Conservation (phyloP, 1,284 basidiomycete genomes). For the Fomitiporia mediterranea region DNA sequence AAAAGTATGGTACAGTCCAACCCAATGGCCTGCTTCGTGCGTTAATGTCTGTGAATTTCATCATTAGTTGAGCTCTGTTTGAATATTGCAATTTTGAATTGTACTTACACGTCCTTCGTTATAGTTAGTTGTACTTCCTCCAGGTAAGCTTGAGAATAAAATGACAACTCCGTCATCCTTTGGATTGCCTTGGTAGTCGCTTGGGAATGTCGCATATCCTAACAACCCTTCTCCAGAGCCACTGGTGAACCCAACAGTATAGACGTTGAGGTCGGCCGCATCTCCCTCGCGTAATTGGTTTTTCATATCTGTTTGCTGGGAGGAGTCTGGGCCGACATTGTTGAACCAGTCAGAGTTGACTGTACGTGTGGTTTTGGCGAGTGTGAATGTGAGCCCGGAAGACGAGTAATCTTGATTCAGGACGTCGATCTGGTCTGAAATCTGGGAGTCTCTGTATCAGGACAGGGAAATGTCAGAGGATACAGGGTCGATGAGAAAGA, state of each 20-base stretch:
- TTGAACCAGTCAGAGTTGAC: conserved; percentile 37
- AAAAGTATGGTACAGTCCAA: conserved; percentile 40
- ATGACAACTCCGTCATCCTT: conserved; percentile 39
- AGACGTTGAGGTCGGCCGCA: conserved; percentile 33
- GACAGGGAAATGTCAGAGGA: conserved; percentile 26
- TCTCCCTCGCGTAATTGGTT: conserved; percentile 29
- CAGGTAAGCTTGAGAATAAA: conserved; percentile 36
- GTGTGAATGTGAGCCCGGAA: conserved; percentile 39
- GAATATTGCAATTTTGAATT: conserved; percentile 29
- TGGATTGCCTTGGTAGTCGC: conserved; percentile 30
- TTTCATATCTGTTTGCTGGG: conserved; percentile 32
- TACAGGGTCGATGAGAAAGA: not conserved
- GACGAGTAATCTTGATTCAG: conserved; percentile 43
- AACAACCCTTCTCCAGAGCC: conserved; percentile 31
- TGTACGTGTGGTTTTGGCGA: conserved; percentile 34
- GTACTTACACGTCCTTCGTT: conserved; percentile 37
- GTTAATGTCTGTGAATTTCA: conserved; percentile 29
- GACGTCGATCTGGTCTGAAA: conserved; percentile 39
- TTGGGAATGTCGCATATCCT: conserved; percentile 40
- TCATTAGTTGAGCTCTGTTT: conserved; percentile 7
- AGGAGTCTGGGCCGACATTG: conserved; percentile 30
- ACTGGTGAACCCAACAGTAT: conserved; percentile 32
- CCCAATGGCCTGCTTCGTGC: conserved; percentile 40
- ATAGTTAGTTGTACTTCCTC: conserved; percentile 38
- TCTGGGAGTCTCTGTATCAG: conserved; percentile 34